phyloP scores from a whole-genome alignment of 208 protist species.

The Phytomonas francai region DNA sequence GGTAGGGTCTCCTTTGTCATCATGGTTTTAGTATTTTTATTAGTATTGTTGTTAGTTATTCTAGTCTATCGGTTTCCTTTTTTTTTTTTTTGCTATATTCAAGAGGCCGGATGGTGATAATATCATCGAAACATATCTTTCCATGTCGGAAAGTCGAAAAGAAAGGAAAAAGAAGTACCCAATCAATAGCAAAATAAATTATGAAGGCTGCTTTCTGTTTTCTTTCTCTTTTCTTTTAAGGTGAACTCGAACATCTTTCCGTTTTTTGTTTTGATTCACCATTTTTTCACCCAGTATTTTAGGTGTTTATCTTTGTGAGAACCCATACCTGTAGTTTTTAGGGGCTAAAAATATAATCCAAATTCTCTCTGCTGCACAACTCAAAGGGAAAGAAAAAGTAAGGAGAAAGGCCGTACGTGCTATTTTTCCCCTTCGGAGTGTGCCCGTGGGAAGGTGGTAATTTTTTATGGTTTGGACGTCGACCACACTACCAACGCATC shows the following conservation, averaged over 20 bases:
- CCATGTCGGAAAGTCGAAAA: slow-evolving; percentile 5
- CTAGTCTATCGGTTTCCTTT: slow-evolving; percentile 6
- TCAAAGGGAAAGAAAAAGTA: too few species aligned
- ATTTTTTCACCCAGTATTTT: slow-evolving; percentile 7
- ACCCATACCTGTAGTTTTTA: slow-evolving; percentile 1
- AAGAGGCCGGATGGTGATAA: too few species aligned
- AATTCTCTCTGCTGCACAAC: slow-evolving; percentile 7
- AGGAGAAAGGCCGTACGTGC: too few species aligned
- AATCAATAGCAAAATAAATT: neutral
- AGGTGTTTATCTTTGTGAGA: neutral
- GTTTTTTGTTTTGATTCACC: slow-evolving; percentile 3
- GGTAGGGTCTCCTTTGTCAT: too few species aligned
- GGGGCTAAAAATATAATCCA: slow-evolving; percentile 1
- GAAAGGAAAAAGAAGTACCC: neutral
- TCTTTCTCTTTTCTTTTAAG: neutral
- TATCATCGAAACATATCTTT: too few species aligned
- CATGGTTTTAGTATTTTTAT: too few species aligned
- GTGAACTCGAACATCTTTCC: slow-evolving; percentile 1
- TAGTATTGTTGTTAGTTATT: slow-evolving; percentile 1
- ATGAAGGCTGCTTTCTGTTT: neutral
- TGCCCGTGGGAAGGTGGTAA: too few species aligned
- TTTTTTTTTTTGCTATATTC: slow-evolving; percentile 14
- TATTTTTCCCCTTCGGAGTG: too few species aligned
- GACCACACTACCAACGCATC: neutral
- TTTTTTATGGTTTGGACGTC: slow-evolving; percentile 3